phyloP scores from a whole-genome alignment of 2,329 filamentous ascomycete species.

The Hypomyces perniciosus region DNA sequence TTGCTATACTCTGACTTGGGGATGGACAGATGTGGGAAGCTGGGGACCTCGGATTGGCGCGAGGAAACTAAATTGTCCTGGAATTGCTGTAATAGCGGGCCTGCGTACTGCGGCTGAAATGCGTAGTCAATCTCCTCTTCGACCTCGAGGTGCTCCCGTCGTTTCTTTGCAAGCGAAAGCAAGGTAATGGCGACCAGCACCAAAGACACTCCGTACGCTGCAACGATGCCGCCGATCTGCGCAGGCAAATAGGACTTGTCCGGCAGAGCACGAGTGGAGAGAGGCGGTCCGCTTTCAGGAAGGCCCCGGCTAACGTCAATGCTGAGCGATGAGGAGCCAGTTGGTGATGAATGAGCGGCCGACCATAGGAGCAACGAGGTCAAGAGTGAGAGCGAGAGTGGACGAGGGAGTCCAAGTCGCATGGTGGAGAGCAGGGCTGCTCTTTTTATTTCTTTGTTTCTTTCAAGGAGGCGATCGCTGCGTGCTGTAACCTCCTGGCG shows the following conservation, averaged over 20 bases:
- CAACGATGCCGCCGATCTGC: slow-evolving; percentile 78
- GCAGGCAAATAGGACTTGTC: slow-evolving; percentile 64
- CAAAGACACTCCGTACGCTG: slow-evolving; percentile 73
- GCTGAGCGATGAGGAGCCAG: slow-evolving; percentile 17
- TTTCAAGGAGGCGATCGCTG: slow-evolving; percentile 28
- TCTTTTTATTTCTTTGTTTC: slow-evolving; percentile 1
- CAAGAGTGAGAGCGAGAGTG: slow-evolving; percentile 22
- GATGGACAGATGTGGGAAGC: slow-evolving; percentile 48
- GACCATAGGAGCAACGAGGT: slow-evolving; percentile 22
- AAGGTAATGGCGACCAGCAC: slow-evolving; percentile 65
- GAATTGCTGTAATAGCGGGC: not conserved
- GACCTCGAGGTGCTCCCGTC: slow-evolving; percentile 45
- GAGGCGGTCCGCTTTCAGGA: slow-evolving; percentile 46
- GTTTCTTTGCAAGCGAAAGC: slow-evolving; percentile 52
- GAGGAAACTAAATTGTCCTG: slow-evolving; percentile 19
- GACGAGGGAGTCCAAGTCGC: slow-evolving; percentile 28
- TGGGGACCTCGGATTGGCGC: slow-evolving; percentile 27
- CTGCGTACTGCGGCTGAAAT: slow-evolving; percentile 6
- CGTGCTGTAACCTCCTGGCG: slow-evolving; percentile 38
- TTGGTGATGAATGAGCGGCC: slow-evolving; percentile 26
- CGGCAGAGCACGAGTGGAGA: slow-evolving; percentile 53
- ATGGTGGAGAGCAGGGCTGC: slow-evolving; percentile 33
- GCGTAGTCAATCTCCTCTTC: slow-evolving; percentile 46
- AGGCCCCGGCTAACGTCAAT: slow-evolving; percentile 19
- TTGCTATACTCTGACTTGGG: slow-evolving; percentile 26